phyloP scores from a whole-genome alignment of 768 basidiomycete species.

The Phlegmacium glaucopus region DNA sequence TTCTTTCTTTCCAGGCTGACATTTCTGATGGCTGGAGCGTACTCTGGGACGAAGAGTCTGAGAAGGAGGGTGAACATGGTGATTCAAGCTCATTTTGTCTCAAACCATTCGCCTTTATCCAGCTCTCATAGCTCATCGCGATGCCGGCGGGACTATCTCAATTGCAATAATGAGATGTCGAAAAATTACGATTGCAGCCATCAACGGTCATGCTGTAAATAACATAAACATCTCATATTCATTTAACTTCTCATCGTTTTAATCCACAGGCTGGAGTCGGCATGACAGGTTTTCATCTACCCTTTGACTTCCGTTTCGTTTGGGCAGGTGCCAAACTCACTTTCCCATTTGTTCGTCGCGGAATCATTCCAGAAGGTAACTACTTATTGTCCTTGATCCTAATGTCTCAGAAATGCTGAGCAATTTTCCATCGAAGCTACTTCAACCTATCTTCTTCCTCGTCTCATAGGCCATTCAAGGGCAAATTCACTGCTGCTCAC shows the following conservation, averaged over 20 bases:
- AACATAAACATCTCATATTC: not conserved
- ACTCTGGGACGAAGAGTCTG: slow-evolving; percentile 36
- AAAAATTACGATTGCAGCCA: slow-evolving; percentile 50
- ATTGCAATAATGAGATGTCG: slow-evolving; percentile 46
- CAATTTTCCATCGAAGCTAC: slow-evolving; percentile 10
- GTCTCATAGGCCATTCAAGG: slow-evolving; percentile 48
- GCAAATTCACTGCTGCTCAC: slow-evolving; percentile 50
- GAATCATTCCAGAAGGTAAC: slow-evolving; percentile 50
- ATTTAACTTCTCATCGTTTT: not conserved
- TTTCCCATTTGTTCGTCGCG: slow-evolving; percentile 48
- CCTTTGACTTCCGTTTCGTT: slow-evolving; percentile 49
- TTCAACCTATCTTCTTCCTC: slow-evolving; percentile 47
- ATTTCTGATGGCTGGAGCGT: slow-evolving; percentile 44
- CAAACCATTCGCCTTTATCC: not conserved
- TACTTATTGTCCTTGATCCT: not conserved
- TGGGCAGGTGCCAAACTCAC: slow-evolving; percentile 49
- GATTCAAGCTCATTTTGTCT: not conserved
- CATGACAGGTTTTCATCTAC: slow-evolving; percentile 46
- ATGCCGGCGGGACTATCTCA: slow-evolving; percentile 41
- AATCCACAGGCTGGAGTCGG: slow-evolving; percentile 42
- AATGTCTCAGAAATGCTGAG: too few species aligned
- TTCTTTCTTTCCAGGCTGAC: slow-evolving; percentile 38
- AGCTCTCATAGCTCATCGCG: slow-evolving; percentile 36
- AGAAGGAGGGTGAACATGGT: slow-evolving; percentile 48
- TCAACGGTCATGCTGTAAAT: slow-evolving; percentile 47